Conservation (phyloP, 257 asterid genomes). For the Solanum dulcamara region DNA sequence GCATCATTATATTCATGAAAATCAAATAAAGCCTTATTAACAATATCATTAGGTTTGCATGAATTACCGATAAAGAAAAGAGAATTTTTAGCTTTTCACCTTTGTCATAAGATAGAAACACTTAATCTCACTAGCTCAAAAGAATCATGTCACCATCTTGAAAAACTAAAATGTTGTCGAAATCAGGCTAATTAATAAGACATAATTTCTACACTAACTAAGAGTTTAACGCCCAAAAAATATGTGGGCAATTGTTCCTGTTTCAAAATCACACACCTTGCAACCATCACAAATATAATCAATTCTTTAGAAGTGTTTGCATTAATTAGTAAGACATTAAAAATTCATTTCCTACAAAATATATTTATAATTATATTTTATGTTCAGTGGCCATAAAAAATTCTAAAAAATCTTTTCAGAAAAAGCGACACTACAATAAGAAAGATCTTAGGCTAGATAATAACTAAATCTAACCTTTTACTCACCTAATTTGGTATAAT, state of each 20-base stretch:
- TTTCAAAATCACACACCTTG: not conserved
- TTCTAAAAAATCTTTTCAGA: not conserved
- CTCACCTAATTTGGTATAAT: not conserved
- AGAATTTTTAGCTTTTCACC: not conserved
- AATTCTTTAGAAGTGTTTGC: not conserved
- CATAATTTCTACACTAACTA: too few species aligned
- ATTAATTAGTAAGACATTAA: not conserved
- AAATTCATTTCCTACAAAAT: too few species aligned
- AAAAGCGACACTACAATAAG: not conserved
- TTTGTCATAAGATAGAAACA: not conserved
- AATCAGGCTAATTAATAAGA: not conserved
- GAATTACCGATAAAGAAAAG: not conserved
- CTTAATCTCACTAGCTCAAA: not conserved
- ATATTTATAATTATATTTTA: not conserved
- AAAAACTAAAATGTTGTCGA: not conserved
- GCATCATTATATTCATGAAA: not conserved
- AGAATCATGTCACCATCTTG: not conserved
- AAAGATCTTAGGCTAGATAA: not conserved
- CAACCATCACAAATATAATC: not conserved
- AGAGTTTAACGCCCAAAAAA: not conserved
- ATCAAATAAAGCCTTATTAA: not conserved
- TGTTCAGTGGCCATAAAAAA: not conserved
- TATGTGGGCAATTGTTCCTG: not conserved
- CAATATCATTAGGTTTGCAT: not conserved
- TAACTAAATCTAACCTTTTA: not conserved